Conservation (phyloP, 495 filamentous ascomycete genomes). For the Aspergillus mulundensis region DNA sequence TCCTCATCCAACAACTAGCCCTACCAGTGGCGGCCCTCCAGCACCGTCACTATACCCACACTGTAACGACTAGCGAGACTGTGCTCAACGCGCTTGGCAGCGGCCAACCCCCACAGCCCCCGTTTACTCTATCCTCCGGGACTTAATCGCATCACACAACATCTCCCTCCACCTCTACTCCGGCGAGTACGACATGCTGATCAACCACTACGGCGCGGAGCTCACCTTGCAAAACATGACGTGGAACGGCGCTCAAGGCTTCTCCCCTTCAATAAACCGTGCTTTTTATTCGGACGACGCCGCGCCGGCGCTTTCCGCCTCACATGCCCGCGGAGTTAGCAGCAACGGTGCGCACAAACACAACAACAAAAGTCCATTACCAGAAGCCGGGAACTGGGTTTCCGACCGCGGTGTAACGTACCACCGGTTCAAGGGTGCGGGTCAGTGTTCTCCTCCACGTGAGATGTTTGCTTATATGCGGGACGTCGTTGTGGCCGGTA, state of each 20-base stretch:
- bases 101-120: conserved; percentile 21
- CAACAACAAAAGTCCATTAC: background rate
- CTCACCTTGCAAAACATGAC: conserved; percentile 43
- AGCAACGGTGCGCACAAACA: background rate
- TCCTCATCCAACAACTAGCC: conserved; percentile 8
- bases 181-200: conserved; percentile 38
- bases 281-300: conserved; percentile 28
- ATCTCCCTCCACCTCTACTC: conserved; percentile 37
- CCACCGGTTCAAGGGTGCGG: conserved; percentile 32
- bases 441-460: conserved; percentile 30
- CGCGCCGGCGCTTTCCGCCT: conserved; percentile 14
- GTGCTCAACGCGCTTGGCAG: conserved; percentile 25
- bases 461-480: conserved; percentile 41
- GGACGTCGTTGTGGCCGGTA: conserved; percentile 32
- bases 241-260: conserved; percentile 27
- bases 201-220: conserved; percentile 38
- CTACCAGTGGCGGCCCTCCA: background rate
- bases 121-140: conserved; percentile 31
- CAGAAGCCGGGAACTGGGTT: conserved; percentile 25
- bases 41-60: conserved; percentile 15
- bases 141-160: conserved; percentile 30
- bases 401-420: conserved; percentile 34
- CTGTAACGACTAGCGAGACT: conserved; percentile 32
- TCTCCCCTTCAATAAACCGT: conserved; percentile 14
- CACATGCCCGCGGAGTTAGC: background rate